Evolutionary conservation across 2,329 filamentous ascomycete genomes (phyloP).

Genomic region (Exophiala sideris): DNA sequence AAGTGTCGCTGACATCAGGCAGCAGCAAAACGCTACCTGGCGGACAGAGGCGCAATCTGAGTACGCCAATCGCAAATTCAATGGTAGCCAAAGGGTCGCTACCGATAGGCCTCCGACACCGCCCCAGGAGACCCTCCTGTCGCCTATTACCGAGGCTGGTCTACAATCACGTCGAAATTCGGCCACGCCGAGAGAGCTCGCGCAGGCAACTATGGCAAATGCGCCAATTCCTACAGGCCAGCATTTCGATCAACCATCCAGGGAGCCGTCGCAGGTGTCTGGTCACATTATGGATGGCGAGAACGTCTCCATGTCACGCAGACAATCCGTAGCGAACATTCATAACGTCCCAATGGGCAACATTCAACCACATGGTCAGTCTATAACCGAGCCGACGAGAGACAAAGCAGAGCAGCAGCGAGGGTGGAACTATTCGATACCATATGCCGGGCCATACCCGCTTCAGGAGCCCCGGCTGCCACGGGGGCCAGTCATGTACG

Average conservation of each 20-base stretch:
- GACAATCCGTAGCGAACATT: neutral
- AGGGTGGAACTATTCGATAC: neutral
- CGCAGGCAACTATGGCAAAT: neutral
- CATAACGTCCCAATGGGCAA: neutral
- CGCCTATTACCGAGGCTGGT: constrained; percentile 7
- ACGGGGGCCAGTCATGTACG: neutral
- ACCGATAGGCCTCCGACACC: constrained; percentile 2
- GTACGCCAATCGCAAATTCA: neutral
- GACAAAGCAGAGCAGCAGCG: neutral
- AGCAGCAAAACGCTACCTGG: constrained; percentile 4
- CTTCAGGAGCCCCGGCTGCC: neutral
- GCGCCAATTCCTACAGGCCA: neutral
- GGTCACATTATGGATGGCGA: neutral
- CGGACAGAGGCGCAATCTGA: constrained; percentile 1
- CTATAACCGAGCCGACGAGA: neutral
- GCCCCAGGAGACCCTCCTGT: constrained; percentile 5
- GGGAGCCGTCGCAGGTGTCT: neutral
- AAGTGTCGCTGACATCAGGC: constrained; percentile 11
- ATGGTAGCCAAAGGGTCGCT: neutral
- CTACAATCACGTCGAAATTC: constrained; percentile 9
- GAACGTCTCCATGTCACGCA: neutral
- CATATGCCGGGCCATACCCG: neutral
- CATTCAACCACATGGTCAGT: too few species aligned
- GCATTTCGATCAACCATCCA: neutral
- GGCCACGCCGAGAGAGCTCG: constrained; percentile 8